Conservation (phyloP, 148 eudicot species). For the Oxyria digyna region DNA sequence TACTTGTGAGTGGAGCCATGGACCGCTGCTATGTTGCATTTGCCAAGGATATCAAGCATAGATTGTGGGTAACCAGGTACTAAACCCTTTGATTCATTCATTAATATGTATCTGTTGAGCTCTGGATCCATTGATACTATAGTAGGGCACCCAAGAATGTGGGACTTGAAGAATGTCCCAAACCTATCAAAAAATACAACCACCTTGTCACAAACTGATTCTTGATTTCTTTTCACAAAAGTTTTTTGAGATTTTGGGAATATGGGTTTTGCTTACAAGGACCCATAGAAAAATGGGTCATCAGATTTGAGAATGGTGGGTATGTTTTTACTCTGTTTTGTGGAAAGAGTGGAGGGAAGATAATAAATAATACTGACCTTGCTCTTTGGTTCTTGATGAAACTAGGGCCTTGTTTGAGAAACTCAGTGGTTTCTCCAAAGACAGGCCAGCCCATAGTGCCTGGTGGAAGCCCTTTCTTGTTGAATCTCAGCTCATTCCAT, state of each 20-base stretch:
- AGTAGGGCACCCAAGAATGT: conserved; percentile 89
- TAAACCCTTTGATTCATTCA: conserved; percentile 83
- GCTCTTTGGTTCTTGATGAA: conserved; percentile 87
- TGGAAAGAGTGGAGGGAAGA: neutral
- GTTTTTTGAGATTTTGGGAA: neutral
- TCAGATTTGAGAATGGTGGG: neutral
- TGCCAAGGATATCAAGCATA: conserved; percentile 83
- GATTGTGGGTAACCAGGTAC: conserved; percentile 95
- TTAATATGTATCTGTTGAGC: conserved; percentile 57
- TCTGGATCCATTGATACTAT: conserved; percentile 91
- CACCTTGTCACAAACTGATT: no score
- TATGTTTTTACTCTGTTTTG: neutral
- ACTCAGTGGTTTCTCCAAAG: conserved; percentile 92
- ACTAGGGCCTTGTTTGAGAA: conserved; percentile 81
- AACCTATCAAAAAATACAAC: conserved; percentile 27
- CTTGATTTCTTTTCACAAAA: neutral
- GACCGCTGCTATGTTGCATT: conserved; percentile 93
- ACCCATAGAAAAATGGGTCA: neutral
- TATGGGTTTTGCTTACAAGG: neutral
- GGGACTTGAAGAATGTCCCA: conserved; percentile 86
- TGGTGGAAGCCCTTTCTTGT: conserved; percentile 76
- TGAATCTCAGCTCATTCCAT: conserved; percentile 80
- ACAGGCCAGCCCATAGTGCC: conserved; percentile 99
- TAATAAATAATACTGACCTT: conserved; percentile 26
- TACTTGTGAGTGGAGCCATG: conserved; percentile 91